These are phyloP conservation scores for Epichloe uncinata DNA, from an alignment of 2,329 filamentous ascomycete genomes.

Conservation along the genomic window DNA sequence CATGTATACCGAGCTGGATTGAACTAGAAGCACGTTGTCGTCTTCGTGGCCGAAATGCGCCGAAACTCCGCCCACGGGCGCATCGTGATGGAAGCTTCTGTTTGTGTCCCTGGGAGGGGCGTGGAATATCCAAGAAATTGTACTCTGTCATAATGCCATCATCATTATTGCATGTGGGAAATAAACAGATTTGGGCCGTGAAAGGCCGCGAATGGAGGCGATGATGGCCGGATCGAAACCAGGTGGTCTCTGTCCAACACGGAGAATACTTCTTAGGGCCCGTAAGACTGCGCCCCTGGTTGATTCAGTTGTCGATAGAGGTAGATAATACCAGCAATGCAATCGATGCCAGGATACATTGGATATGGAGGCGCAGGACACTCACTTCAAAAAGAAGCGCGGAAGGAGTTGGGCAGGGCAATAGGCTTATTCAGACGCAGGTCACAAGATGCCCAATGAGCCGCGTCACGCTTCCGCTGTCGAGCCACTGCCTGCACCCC, in stretches of 20 bases:
- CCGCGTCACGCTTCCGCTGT: neutral
- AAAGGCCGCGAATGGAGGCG: neutral
- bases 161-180: neutral
- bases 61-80: conserved; percentile 7
- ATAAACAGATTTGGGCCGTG: neutral
- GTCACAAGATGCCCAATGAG: conserved; percentile 3
- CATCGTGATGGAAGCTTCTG: neutral
- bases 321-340: too few species aligned
- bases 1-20: neutral
- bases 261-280: too few species aligned
- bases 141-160: conserved; percentile 1
- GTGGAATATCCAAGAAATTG: neutral
- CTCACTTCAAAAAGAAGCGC: too few species aligned
- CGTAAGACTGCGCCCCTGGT: too few species aligned
- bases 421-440: conserved; percentile 4
- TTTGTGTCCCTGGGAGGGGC: neutral
- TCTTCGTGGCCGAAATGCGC: conserved; percentile 13
- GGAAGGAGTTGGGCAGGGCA: neutral
- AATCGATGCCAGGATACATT: too few species aligned
- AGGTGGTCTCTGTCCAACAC: too few species aligned
- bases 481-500: neutral
- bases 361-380: too few species aligned
- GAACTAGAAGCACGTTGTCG: conserved; percentile 11
- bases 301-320: too few species aligned
- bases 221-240: neutral